Percentiles rank a stretch among this genome's conserved stretches.
These are phyloP conservation scores for Linnemannia schmuckeri DNA, from an alignment of 192 early-diverging fungal species.

Conservation along the genomic window DNA sequence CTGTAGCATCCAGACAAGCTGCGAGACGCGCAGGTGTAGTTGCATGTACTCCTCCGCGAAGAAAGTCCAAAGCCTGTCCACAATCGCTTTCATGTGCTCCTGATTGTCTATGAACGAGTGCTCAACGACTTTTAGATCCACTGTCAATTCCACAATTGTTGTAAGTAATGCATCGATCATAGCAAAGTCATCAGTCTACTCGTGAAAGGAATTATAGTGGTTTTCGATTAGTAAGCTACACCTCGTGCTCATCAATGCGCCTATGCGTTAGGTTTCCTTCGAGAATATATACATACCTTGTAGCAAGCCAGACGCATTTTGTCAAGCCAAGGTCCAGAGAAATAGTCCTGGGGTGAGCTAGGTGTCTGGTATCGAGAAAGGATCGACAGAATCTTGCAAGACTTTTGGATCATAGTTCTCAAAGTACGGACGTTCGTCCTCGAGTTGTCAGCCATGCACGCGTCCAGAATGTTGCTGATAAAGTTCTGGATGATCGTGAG, in stretches of 20 bases:
- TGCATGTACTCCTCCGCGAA: constrained; percentile 67
- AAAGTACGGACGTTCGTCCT: constrained; percentile 10
- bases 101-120: constrained; percentile 45
- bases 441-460: constrained; percentile 19
- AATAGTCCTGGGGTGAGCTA: constrained; percentile 18
- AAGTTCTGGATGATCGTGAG: constrained; percentile 50
- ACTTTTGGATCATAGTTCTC: constrained; percentile 49
- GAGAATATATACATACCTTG: constrained; percentile 16
- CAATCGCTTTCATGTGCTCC: constrained; percentile 54
- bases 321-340: constrained; percentile 41
- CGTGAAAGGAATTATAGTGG: not conserved
- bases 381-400: constrained; percentile 44
- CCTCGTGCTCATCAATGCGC: not conserved
- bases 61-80: constrained; percentile 76
- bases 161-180: constrained; percentile 64
- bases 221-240: not conserved
- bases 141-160: constrained; percentile 58
- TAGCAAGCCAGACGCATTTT: constrained; percentile 37
- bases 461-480: constrained; percentile 47
- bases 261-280: not conserved
- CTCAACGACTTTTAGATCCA: constrained; percentile 51
- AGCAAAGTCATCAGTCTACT: constrained; percentile 56
- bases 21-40: constrained; percentile 71
- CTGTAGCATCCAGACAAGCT: constrained; percentile 77
- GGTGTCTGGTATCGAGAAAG: constrained; percentile 36